Evolutionary conservation across 2,329 filamentous ascomycete species (phyloP).

Genomic region (Phialemonium atrogriseum): DNA sequence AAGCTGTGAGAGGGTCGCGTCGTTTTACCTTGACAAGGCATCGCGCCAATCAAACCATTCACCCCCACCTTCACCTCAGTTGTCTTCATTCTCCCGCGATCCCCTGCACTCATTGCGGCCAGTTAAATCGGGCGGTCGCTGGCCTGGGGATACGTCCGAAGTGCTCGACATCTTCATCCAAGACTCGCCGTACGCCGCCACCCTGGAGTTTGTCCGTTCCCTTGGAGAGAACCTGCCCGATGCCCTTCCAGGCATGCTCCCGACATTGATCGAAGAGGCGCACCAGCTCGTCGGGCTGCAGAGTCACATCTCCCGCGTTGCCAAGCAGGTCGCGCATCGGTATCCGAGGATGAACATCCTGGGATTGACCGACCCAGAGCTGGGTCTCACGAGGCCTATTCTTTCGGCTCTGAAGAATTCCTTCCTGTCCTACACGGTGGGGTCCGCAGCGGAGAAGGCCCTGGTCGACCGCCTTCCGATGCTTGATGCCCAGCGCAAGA

Average conservation of each 20-base stretch:
- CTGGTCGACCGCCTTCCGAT: slow-evolving; percentile 10
- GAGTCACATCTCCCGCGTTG: slow-evolving; percentile 22
- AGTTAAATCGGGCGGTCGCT: no score
- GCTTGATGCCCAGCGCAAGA: slow-evolving; percentile 8
- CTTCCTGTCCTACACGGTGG: slow-evolving; percentile 22
- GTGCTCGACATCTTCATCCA: slow-evolving; percentile 21
- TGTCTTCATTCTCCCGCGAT: background rate
- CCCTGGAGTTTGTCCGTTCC: slow-evolving; percentile 19
- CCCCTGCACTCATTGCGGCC: slow-evolving; percentile 6
- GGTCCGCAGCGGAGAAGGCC: slow-evolving; percentile 10
- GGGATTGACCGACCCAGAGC: slow-evolving; percentile 21
- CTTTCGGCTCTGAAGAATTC: slow-evolving; percentile 20
- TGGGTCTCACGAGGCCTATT: slow-evolving; percentile 21
- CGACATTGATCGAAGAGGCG: slow-evolving; percentile 20
- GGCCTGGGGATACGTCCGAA: slow-evolving; percentile 18
- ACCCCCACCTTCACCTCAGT: background rate
- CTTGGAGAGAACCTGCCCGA: slow-evolving; percentile 16
- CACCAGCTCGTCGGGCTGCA: slow-evolving; percentile 21
- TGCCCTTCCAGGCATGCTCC: slow-evolving; percentile 14
- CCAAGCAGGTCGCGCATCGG: slow-evolving; percentile 28
- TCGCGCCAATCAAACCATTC: no score
- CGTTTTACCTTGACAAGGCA: slow-evolving; percentile 17
- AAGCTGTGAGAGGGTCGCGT: slow-evolving; percentile 26
- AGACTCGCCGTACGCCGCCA: slow-evolving; percentile 20
- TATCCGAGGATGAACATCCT: slow-evolving; percentile 31